phyloP scores from a whole-genome alignment of 1,139 yeast species.

The Arxiozyma telluris region DNA sequence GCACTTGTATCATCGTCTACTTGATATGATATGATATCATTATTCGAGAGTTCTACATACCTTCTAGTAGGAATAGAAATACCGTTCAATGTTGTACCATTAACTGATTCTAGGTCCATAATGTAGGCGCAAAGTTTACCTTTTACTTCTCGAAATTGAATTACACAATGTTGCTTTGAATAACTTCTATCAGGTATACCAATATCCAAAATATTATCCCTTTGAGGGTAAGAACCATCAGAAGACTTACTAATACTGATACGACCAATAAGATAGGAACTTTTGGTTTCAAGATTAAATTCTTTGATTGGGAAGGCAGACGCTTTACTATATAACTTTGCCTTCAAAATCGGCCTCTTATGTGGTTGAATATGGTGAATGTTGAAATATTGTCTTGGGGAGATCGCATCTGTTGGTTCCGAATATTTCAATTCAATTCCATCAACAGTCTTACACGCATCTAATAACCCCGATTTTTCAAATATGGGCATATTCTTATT shows the following conservation, averaged over 20 bases:
- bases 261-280: slow-evolving; percentile 37
- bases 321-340: slow-evolving; percentile 17
- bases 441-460: slow-evolving; percentile 20
- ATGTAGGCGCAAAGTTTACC: slow-evolving; percentile 34
- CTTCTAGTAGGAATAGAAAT: slow-evolving; percentile 38
- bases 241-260: slow-evolving; percentile 16
- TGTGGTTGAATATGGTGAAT: slow-evolving; percentile 22
- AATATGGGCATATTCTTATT: slow-evolving; percentile 24
- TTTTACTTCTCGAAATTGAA: slow-evolving; percentile 38
- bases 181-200: slow-evolving; percentile 37
- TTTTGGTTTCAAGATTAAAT: slow-evolving; percentile 28
- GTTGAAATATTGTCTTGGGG: slow-evolving; percentile 27
- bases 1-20: slow-evolving; percentile 14
- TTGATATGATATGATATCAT: slow-evolving; percentile 44
- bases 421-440: slow-evolving; percentile 36
- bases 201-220: slow-evolving; percentile 32
- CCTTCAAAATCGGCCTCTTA: slow-evolving; percentile 24
- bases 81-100: slow-evolving; percentile 46
- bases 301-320: slow-evolving; percentile 18
- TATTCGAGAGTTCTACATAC: slow-evolving; percentile 40
- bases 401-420: slow-evolving; percentile 37
- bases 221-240: neutral
- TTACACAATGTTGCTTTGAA: slow-evolving; percentile 48
- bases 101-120: slow-evolving; percentile 45
- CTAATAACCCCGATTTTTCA: slow-evolving; percentile 40